phyloP scores from a whole-genome alignment of 2,329 filamentous ascomycete genomes.

The Lachnellula occidentalis region DNA sequence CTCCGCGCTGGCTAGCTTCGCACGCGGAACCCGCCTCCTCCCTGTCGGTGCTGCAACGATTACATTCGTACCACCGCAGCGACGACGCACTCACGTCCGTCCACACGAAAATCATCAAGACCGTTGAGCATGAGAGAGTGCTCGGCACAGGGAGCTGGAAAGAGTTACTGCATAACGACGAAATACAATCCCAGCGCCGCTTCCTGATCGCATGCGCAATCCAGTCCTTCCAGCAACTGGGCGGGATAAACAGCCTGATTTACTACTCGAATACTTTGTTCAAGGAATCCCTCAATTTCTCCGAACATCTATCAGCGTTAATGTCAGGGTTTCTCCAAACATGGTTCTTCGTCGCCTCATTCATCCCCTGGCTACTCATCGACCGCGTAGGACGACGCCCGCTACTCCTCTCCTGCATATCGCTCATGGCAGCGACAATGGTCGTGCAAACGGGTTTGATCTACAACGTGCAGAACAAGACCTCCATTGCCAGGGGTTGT shows the following conservation, averaged over 20 bases:
- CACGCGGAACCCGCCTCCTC: constrained; percentile 38
- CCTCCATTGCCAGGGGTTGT: constrained; percentile 28
- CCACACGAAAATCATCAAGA: constrained; percentile 31
- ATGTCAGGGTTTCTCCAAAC: constrained; percentile 50
- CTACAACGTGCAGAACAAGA: constrained; percentile 36
- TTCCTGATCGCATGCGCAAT: constrained; percentile 44
- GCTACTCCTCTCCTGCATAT: constrained; percentile 54
- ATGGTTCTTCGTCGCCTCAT: constrained; percentile 38
- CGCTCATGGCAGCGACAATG: constrained; percentile 38
- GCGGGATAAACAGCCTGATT: constrained; percentile 37
- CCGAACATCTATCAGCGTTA: constrained; percentile 40
- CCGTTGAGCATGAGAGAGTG: constrained; percentile 31
- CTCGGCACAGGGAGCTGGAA: constrained; percentile 31
- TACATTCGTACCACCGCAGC: constrained; percentile 36
- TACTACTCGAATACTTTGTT: constrained; percentile 43
- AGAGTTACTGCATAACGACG: constrained; percentile 20
- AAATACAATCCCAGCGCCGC: constrained; percentile 41
- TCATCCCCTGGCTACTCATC: constrained; percentile 37
- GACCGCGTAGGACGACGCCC: constrained; percentile 59
- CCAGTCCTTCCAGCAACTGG: constrained; percentile 47
- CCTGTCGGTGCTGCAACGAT: constrained; percentile 41
- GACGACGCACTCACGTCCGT: constrained; percentile 22
- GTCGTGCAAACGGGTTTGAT: constrained; percentile 37
- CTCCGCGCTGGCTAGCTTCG: constrained; percentile 40
- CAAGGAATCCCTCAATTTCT: constrained; percentile 39